Base-by-base conservation (phyloP, 2,329 filamentous ascomycete species). In the Fusarium brachygibbosum region DNA sequence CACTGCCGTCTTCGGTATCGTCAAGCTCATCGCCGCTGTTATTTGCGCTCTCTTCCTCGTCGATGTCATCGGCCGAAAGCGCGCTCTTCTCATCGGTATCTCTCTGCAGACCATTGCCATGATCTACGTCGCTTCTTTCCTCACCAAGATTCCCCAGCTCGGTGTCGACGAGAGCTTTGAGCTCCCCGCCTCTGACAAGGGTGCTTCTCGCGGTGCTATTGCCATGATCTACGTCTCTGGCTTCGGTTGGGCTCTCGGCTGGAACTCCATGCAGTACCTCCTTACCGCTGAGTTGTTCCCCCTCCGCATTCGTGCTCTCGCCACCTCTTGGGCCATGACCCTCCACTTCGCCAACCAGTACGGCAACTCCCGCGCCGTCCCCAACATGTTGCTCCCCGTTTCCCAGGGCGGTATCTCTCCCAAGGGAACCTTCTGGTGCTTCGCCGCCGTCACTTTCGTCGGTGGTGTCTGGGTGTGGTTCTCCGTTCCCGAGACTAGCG, bases 281-380 rank as follows among this genome's bases (percentile, higher is more conserved):
- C 86, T 94, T 58, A 93, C 91, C 16, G 90, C 91, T 2, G 92
- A 94, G 76, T 85, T 94, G 64, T 94, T 93, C 81, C 91, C 92
- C 1, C 84, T 94, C 12, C 86, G 91, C 5, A 88, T 94, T 50
- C 87, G 92, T 57, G 91, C 91, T 6, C 79, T 93, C 12, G 88
- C 89, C 21, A 91, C 90, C 1, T 91, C 88, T 0, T 84, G 91
- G 75, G 88, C 90, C 46, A 94, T 94, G 92, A 91, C 88, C 1
- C 85, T 93, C 62, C 91, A 94, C 78, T 94, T 94, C 75, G 89
- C 86, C 63, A 93, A 93, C 78, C 91, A 93, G 78, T 94, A 93
- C 76, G 92, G 91, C 28, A 93, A 92, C 81, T 86, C 88, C 2
- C 89, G 92, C 35, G 91, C 92, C 0, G 89, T 93, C 0, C 92